These are phyloP conservation scores for Allium fistulosum DNA, from an alignment of 106 monocot species.

Conservation along the genomic window DNA sequence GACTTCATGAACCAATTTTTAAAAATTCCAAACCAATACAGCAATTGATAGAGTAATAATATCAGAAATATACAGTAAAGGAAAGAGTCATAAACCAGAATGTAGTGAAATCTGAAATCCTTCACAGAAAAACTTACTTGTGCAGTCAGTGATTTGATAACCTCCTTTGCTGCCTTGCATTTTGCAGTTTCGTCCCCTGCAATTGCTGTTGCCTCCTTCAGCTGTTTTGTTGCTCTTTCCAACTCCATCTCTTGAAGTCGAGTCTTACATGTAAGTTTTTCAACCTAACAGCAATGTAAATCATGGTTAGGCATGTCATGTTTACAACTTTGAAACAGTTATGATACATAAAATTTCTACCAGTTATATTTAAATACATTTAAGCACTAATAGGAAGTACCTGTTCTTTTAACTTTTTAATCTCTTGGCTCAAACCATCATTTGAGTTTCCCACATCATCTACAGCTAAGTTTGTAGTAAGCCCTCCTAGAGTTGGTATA, in stretches of 20 bases:
- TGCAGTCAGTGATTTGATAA: slow-evolving; percentile 91
- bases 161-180: slow-evolving; percentile 98
- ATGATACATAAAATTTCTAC: not conserved
- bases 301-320: not conserved
- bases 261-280: slow-evolving; percentile 74
- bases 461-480: slow-evolving; percentile 47
- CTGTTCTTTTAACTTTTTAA: slow-evolving; percentile 72
- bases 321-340: not conserved
- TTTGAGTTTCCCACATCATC: slow-evolving; percentile 43
- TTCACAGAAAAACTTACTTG: slow-evolving; percentile 43
- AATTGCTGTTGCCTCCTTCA: slow-evolving; percentile 83
- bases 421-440: slow-evolving; percentile 69
- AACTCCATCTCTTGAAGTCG: slow-evolving; percentile 81
- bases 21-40: not conserved
- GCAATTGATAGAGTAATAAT: not conserved
- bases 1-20: not conserved
- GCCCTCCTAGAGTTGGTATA: slow-evolving; percentile 87
- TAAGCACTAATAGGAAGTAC: slow-evolving; percentile 18
- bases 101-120: not conserved
- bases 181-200: slow-evolving; percentile 95
- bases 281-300: slow-evolving; percentile 40
- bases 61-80: not conserved
- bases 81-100: not conserved
- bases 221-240: slow-evolving; percentile 80
- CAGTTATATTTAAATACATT: not conserved